phyloP scores from a whole-genome alignment of 148 eudicot species.

The Vaccinium macrocarpon region DNA sequence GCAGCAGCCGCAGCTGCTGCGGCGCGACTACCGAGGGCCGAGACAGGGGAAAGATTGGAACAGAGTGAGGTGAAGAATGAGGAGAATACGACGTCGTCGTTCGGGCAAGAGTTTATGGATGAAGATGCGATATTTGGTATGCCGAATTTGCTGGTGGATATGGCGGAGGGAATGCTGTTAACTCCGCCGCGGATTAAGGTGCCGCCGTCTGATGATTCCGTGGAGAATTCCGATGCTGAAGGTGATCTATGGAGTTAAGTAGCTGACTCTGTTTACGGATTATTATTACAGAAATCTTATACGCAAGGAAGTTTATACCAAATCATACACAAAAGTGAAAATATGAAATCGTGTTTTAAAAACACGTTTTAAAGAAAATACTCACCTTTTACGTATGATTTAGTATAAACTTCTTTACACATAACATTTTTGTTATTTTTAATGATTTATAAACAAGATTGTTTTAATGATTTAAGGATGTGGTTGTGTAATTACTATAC shows the following conservation, averaged over 20 bases:
- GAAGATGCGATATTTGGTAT: constrained; percentile 47
- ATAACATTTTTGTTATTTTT: too few relatives aligned
- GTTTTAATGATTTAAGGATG: too few relatives aligned
- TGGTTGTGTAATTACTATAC: too few relatives aligned
- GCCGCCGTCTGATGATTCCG: constrained; percentile 20
- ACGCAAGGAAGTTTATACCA: too few relatives aligned
- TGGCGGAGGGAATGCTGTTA: constrained; percentile 64
- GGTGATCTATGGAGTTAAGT: constrained; percentile 38
- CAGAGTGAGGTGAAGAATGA: neutral
- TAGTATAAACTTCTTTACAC: too few relatives aligned
- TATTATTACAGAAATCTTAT: neutral
- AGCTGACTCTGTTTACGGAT: neutral
- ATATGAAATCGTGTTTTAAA: too few relatives aligned
- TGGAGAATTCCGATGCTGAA: constrained; percentile 14
- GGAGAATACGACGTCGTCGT: neutral
- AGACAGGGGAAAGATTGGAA: neutral
- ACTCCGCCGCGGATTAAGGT: constrained; percentile 43
- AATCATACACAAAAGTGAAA: too few relatives aligned
- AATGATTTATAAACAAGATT: too few relatives aligned
- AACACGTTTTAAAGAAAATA: too few relatives aligned
- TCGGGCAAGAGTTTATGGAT: constrained; percentile 28
- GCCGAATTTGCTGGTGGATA: constrained; percentile 52
- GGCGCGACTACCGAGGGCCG: neutral
- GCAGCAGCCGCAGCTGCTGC: constrained; percentile 26
- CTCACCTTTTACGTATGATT: too few relatives aligned